Evolutionary conservation across 176 grass and related monocot genomes (phyloP), one percentile per base, ranked within the genome.

Genomic region (Zoysia japonica): DNA sequence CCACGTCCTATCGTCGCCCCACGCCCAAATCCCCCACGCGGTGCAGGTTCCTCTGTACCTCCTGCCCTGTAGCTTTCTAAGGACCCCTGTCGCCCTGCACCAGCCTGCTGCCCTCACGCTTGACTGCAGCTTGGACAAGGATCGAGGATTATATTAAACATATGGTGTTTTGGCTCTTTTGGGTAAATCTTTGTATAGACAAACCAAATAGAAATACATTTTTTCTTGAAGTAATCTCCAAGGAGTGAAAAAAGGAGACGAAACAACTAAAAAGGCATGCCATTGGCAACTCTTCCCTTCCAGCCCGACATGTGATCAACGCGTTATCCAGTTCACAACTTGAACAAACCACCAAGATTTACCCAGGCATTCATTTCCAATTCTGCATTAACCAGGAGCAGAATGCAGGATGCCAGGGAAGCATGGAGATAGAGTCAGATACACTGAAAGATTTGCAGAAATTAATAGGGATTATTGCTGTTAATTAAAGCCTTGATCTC

Each of bases 251-350:
- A 14, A 16, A 3, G 5, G 0, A 74, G 52, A 59, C 9, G 16
- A 44, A 57, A 4, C 15, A 19, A 38, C 39, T 8, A 74, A 57
- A 17, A 74, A 59, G 39, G 5, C 8, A 9, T 14, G 6, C 6
- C 48, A 53, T 17, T n/a, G 35, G 9, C 59, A 10, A 48, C 43
- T 8, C 12, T 20, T 11, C 46, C 42, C 43, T 15, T 40, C 7
- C 38, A 66, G 6, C 28, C 17, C 65, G 36, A 64, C 63, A 78
- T 16, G 20, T 35, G 20, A 61, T 4, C 56, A 77, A 56, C 39
- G 16, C 56, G 28, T 71, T 71, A 65, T 82, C 85, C 47, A 44
- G 62, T 87, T 87, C 48, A 65, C 82, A 82, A 80, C 44, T 61
- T 48, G 68, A 44, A 7, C n/a, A n/a, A 47, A 75, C 70, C 5